Evolutionary conservation across 306 rosid genomes (phyloP).

Genomic region (Casuarina equisetifolia): DNA sequence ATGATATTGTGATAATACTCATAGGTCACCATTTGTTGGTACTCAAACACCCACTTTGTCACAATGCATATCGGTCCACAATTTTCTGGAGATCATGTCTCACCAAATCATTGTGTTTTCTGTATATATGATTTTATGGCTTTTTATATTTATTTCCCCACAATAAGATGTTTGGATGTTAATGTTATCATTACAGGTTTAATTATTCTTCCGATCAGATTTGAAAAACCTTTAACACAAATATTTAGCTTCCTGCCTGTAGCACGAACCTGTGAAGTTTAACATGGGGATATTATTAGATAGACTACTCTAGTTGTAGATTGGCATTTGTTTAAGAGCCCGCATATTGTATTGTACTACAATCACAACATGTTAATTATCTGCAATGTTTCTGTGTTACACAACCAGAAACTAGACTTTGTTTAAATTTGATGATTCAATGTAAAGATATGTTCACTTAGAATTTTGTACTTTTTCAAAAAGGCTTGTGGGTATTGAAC

Average conservation of each 20-base stretch:
- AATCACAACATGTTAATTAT: not conserved
- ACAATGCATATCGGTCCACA: not conserved
- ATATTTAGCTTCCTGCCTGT: not conserved
- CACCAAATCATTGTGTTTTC: not conserved
- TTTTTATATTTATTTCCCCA: not conserved
- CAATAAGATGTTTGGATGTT: conserved; percentile 16
- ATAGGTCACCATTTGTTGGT: not conserved
- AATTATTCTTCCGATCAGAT: conserved; percentile 84
- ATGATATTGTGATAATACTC: not conserved
- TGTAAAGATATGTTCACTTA: too few relatives aligned
- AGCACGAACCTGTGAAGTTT: conserved; percentile 11
- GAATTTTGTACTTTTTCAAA: too few relatives aligned
- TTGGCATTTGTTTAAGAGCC: not conserved
- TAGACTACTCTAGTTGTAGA: not conserved
- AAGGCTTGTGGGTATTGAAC: too few relatives aligned
- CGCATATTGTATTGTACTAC: not conserved
- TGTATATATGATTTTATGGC: not conserved
- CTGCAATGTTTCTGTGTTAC: not conserved
- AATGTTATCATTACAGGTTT: conserved; percentile 49
- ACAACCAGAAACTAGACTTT: not conserved
- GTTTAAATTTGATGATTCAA: too few relatives aligned
- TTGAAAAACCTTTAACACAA: conserved; percentile 42
- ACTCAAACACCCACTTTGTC: not conserved
- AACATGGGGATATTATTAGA: conserved; percentile 12
- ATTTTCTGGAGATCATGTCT: not conserved